Base-by-base conservation (phyloP, 768 basidiomycete species). In the Kwoniella europaea region DNA sequence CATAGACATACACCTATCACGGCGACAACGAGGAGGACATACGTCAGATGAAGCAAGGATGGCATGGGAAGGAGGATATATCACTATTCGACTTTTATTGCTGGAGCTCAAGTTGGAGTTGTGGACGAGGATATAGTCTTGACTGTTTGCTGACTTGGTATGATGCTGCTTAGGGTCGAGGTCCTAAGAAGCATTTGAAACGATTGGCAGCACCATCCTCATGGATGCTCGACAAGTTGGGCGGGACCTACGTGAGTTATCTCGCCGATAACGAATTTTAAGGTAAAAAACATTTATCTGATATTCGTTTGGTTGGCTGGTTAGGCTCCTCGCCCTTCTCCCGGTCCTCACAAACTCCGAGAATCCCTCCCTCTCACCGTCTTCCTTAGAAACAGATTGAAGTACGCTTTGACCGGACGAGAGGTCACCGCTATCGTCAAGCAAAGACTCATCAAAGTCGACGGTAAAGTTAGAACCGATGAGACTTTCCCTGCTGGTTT, bases 201-300 rank as follows among this genome's bases (percentile, higher is more conserved):
- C 92, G 96, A 83, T 89, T 98, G 71, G 90, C 91, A 77, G 97
- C 97, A 72, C 97, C 97, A 74, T 96, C 94, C 58, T 91, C 93
- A 87, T 99, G 97, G 97, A 98, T 99, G 95, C 89, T 99, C 74
- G 94, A 98, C 88, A 99, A 99, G 88, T 86, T 99, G 92, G 83
- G 77, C 73, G 84, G 82, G 66, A 82, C 83, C 72, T 82, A 84
- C 79, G 84, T 84, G 77, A 81, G 83, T 84, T 35, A 60, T 27
- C 55, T 29, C 65, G 55, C 63, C 54, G 65, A 56, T 42, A 35
- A 50, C 50, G 24, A 64, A 35, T 35, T 29, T 29, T 35, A 54
- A 61, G 58, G 50, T 44, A 58, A 12, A 63, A 42, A 9, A n/a
- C n/a, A n/a, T 24, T 35, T 42, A 12, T 29, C 13, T n/a, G 20